Evolutionary conservation across 192 early-diverging fungal species (phyloP).

Genomic region (Podochytrium sp.): DNA sequence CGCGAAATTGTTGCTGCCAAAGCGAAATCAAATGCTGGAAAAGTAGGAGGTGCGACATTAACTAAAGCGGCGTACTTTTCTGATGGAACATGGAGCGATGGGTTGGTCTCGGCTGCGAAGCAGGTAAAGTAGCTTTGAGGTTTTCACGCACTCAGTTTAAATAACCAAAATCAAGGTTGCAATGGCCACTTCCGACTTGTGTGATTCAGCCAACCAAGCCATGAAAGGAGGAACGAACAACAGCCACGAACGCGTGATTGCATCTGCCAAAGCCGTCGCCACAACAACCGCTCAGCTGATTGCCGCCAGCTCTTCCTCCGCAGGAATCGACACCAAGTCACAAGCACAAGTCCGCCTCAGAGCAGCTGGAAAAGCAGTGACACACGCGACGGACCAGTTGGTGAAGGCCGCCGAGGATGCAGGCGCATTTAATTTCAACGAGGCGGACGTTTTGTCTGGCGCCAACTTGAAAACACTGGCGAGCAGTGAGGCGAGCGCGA

Average conservation of each 20-base stretch:
- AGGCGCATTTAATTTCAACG: constrained; percentile 41
- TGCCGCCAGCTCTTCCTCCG: constrained; percentile 48
- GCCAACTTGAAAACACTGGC: constrained; percentile 19
- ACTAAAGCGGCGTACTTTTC: constrained; percentile 47
- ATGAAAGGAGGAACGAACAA: constrained; percentile 41
- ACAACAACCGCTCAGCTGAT: constrained; percentile 57
- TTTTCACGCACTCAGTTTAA: too few relatives aligned
- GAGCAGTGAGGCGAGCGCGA: constrained; percentile 2
- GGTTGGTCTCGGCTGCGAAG: constrained; percentile 61
- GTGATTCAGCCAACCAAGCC: constrained; percentile 55
- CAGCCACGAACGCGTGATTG: constrained; percentile 56
- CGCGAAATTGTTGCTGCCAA: constrained; percentile 62
- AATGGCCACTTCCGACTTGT: constrained; percentile 52
- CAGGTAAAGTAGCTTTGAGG: too few relatives aligned
- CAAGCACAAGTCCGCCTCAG: constrained; percentile 53
- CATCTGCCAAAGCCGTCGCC: constrained; percentile 43
- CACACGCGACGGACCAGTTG: constrained; percentile 54
- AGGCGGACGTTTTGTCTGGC: constrained; percentile 41
- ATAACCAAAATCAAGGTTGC: constrained; percentile 35
- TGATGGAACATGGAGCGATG: constrained; percentile 67
- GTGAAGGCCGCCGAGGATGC: constrained; percentile 55
- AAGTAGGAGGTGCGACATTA: not conserved
- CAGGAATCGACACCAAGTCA: constrained; percentile 36
- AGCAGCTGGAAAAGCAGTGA: constrained; percentile 62
- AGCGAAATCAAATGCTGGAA: constrained; percentile 35